Base-by-base conservation (phyloP, 2,329 filamentous ascomycete genomes). In the Ophiostoma montium region DNA sequence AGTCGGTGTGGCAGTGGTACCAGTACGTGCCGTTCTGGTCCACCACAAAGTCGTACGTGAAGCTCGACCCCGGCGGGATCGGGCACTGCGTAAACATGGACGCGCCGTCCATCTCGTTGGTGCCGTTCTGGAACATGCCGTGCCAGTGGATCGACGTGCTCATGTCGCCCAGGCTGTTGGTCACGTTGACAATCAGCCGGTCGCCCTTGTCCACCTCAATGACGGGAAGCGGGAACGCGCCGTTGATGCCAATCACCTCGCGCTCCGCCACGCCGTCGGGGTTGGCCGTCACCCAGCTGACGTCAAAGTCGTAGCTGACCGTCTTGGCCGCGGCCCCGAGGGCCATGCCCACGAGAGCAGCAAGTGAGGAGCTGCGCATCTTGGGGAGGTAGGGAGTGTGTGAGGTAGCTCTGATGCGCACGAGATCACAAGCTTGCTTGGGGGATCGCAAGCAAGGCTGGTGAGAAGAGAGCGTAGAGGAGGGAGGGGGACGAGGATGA, bases 241-340 rank as follows among this genome's bases (percentile, higher is more conserved):
- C 76, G 58, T 92, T 90, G 66, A 92, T 82, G 42, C 82, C 84
- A 59, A 90, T 85, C 3, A 76, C 75, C n/a, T 78, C 72, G 31
- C 84, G 73, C 35, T 75, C 69, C 52, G 72, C 72, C 8, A 71
- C 67, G 19, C 79, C 80, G 65, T 90, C 85, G 0, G 85, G 86
- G 57, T 84, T 82, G 32, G 80, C 76, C 38, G 65, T 74, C 11
- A 86, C 77, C 84, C 84, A 88, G 51, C 72, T 75, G 54, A 86
- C 70, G 57, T 80, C 77, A 66, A 83, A 86, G 61, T 85, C 70
- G 58, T 82, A 76, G 5, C 65, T 72, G 32, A 78, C 67, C 0
- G 68, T 74, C 45, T 62, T 49, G 43, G 55, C 66, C 33, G 67
- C 68, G 35, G 47, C 54, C 9, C 51, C 49, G 41, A 54, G 38